Conservation (phyloP, 805 yeast species). For the Wickerhamomyces alni region DNA sequence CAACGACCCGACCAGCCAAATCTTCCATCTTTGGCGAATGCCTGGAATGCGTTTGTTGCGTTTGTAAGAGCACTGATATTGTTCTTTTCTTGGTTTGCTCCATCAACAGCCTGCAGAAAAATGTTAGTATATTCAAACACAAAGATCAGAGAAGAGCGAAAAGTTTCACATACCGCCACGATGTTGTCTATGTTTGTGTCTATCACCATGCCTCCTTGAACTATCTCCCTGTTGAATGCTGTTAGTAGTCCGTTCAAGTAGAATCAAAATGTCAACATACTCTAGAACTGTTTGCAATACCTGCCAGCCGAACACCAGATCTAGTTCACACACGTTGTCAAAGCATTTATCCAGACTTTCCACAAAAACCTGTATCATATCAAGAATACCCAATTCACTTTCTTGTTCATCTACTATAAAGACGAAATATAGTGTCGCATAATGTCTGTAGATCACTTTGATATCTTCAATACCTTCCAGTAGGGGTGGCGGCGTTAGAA, state of each 20-base stretch:
- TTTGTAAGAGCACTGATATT: constrained; percentile 24
- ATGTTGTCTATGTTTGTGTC: constrained; percentile 82
- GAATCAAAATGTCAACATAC: constrained; percentile 8
- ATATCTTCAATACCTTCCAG: constrained; percentile 61
- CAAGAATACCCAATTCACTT: constrained; percentile 88
- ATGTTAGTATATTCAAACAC: constrained; percentile 3
- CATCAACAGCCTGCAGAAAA: constrained; percentile 53
- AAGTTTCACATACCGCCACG: constrained; percentile 40
- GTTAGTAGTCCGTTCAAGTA: constrained; percentile 2
- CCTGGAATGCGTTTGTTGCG: constrained; percentile 23
- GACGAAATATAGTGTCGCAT: constrained; percentile 94
- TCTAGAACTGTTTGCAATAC: constrained; percentile 85
- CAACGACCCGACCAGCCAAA: constrained; percentile 23
- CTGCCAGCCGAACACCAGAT: constrained; percentile 98
- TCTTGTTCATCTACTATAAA: constrained; percentile 95
- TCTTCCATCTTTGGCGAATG: constrained; percentile 23
- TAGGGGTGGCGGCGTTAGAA: constrained; percentile 83
- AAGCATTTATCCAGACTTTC: constrained; percentile 92
- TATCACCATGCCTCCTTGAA: constrained; percentile 97
- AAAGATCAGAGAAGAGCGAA: not conserved
- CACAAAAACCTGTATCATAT: constrained; percentile 93
- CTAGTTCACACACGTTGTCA: constrained; percentile 90
- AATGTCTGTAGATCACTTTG: constrained; percentile 87
- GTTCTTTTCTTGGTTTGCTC: constrained; percentile 32
- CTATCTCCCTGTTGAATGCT: constrained; percentile 48